Conservation (phyloP, 257 asterid species). For the Mitragyna speciosa region DNA sequence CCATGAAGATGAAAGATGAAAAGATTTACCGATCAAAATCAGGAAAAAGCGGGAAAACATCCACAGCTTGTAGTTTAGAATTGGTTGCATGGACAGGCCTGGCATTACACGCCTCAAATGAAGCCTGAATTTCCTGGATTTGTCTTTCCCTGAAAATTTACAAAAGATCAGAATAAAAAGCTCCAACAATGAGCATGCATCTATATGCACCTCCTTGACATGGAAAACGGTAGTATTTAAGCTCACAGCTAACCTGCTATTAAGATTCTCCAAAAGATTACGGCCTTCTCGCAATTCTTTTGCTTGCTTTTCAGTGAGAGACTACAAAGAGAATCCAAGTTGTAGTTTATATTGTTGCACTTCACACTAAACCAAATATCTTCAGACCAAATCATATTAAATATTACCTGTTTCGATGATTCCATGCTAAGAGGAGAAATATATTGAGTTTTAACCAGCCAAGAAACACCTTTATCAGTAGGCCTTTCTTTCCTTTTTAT, state of each 20-base stretch:
- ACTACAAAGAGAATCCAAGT: constrained; percentile 42
- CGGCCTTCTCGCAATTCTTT: constrained; percentile 86
- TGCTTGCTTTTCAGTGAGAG: constrained; percentile 88
- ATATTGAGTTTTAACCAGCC: constrained; percentile 97
- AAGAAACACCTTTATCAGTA: constrained; percentile 90
- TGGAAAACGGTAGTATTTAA: constrained; percentile 2
- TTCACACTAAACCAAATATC: constrained; percentile 7
- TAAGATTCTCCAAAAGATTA: constrained; percentile 71
- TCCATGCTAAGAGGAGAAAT: constrained; percentile 90
- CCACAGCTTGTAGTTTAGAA: constrained; percentile 53
- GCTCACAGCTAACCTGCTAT: constrained; percentile 63
- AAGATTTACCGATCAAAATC: constrained; percentile 68
- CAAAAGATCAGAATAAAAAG: constrained; percentile 2
- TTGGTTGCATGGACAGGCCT: constrained; percentile 82
- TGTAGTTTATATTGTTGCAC: constrained; percentile 12
- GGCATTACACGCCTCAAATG: constrained; percentile 83
- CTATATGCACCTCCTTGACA: constrained; percentile 1
- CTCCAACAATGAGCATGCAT: background rate
- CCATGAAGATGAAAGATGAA: constrained; percentile 17
- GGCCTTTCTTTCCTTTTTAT: constrained; percentile 92
- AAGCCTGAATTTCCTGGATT: constrained; percentile 61
- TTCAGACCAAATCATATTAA: constrained; percentile 13
- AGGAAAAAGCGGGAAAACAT: constrained; percentile 81
- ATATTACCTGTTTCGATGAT: constrained; percentile 76
- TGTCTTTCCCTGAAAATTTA: constrained; percentile 61